Percentiles rank a stretch among this genome's conserved stretches.
Conservation (phyloP, 768 basidiomycete genomes). For the Gloeopeniophorella convolvens region DNA sequence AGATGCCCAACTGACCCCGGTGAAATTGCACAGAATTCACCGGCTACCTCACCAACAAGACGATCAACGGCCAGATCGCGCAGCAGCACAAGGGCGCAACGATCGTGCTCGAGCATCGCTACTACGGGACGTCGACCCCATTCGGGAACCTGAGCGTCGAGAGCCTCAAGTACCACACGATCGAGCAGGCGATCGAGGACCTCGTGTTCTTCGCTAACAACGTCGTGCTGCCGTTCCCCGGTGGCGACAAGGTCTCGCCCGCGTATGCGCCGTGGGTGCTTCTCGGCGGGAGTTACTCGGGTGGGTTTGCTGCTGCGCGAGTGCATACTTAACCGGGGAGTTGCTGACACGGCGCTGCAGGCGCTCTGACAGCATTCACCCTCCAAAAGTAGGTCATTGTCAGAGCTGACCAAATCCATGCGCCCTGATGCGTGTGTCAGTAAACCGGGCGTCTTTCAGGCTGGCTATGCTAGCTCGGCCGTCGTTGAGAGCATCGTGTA, state of each 20-base stretch:
- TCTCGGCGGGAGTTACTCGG: slow-evolving; percentile 39
- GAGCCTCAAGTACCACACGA: slow-evolving; percentile 54
- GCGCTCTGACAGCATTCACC: slow-evolving; percentile 51
- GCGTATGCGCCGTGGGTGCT: slow-evolving; percentile 39
- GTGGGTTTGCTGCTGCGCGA: slow-evolving; percentile 12
- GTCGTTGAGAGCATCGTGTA: slow-evolving; percentile 56
- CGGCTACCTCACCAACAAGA: slow-evolving; percentile 57
- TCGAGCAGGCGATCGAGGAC: slow-evolving; percentile 72
- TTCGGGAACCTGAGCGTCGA: slow-evolving; percentile 49
- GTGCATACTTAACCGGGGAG: too few relatives aligned
- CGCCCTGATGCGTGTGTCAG: slow-evolving; percentile 28
- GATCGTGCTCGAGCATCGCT: slow-evolving; percentile 65
- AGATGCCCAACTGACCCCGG: neutral
- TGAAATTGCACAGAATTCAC: slow-evolving; percentile 24
- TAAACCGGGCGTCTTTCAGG: slow-evolving; percentile 53
- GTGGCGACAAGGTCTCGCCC: slow-evolving; percentile 55
- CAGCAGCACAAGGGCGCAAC: slow-evolving; percentile 59
- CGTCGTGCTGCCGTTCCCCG: slow-evolving; percentile 60
- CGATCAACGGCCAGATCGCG: slow-evolving; percentile 58
- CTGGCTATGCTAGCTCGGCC: slow-evolving; percentile 61
- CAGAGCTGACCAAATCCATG: neutral
- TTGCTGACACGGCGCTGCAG: too few relatives aligned
- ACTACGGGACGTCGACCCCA: slow-evolving; percentile 73
- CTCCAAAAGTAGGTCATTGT: slow-evolving; percentile 48
- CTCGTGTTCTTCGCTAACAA: slow-evolving; percentile 63